Evolutionary conservation across 495 filamentous ascomycete species (phyloP).

Genomic region (Echria macrotheca): DNA sequence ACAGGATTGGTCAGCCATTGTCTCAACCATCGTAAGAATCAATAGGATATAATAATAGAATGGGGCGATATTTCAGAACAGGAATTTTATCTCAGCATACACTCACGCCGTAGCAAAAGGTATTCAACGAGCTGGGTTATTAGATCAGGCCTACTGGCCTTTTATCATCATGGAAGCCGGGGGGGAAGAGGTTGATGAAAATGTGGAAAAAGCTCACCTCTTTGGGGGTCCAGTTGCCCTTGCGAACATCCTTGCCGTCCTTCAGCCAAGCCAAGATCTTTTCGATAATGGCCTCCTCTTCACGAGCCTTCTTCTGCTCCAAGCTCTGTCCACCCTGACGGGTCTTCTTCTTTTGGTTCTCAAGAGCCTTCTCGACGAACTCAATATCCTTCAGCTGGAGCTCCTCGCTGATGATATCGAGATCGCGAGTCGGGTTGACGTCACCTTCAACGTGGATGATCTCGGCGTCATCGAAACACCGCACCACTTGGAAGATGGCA

Average conservation of each 20-base stretch:
- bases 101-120: conserved; percentile 62
- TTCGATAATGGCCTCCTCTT: conserved; percentile 89
- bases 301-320: conserved; percentile 95
- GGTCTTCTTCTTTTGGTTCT: conserved; percentile 86
- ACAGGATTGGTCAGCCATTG: too few species aligned
- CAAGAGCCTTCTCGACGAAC: conserved; percentile 92
- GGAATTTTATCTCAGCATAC: conserved; percentile 73
- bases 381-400: conserved; percentile 98
- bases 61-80: conserved; percentile 42
- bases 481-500: conserved; percentile 98
- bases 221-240: conserved; percentile 84
- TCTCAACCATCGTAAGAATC: too few species aligned
- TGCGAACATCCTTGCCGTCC: conserved; percentile 85
- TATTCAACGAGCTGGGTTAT: conserved; percentile 99
- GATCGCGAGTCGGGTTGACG: conserved; percentile 87
- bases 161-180: conserved; percentile 85
- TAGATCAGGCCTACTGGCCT: conserved; percentile 86
- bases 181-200: conserved; percentile 6
- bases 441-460: conserved; percentile 99
- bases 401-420: conserved; percentile 96
- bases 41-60: conserved; percentile 19
- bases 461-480: conserved; percentile 98
- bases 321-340: conserved; percentile 89
- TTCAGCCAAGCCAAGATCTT: conserved; percentile 78
- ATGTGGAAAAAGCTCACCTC: conserved; percentile 63